Conservation (phyloP, 352 stramenopile species). For the Pythium graminicola region DNA sequence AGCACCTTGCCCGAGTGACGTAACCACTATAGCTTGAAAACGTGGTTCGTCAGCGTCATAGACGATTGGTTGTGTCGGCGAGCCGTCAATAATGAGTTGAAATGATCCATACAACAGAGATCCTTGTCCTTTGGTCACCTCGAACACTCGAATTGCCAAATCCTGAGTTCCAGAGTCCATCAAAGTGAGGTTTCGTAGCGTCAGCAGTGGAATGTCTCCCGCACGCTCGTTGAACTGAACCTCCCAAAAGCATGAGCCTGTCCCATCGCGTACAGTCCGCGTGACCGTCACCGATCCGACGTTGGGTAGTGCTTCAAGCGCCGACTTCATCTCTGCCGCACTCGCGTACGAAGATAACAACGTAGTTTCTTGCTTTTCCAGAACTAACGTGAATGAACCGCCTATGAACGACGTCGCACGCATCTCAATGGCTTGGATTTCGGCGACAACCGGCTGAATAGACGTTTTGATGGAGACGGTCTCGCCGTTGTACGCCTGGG, state of each 20-base stretch:
- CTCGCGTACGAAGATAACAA: slow-evolving; percentile 48
- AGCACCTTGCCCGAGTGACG: slow-evolving; percentile 6
- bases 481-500: slow-evolving; percentile 38
- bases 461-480: slow-evolving; percentile 31
- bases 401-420: slow-evolving; percentile 38
- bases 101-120: slow-evolving; percentile 37
- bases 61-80: slow-evolving; percentile 15
- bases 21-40: slow-evolving; percentile 22
- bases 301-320: slow-evolving; percentile 43
- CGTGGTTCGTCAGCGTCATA: slow-evolving; percentile 34
- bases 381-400: slow-evolving; percentile 33
- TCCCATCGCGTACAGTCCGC: slow-evolving; percentile 24
- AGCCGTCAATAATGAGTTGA: slow-evolving; percentile 35
- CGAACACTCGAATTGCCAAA: slow-evolving; percentile 32
- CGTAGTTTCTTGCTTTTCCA: slow-evolving; percentile 33
- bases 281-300: slow-evolving; percentile 30
- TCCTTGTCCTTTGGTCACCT: slow-evolving; percentile 40
- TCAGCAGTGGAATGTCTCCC: slow-evolving; percentile 44
- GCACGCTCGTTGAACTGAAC: slow-evolving; percentile 49
- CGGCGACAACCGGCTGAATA: slow-evolving; percentile 25
- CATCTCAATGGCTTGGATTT: slow-evolving; percentile 41
- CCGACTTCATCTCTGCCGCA: slow-evolving; percentile 31
- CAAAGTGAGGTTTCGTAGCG: slow-evolving; percentile 36
- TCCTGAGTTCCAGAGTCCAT: slow-evolving; percentile 41
- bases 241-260: slow-evolving; percentile 47